Evolutionary conservation across 2,329 filamentous ascomycete species (phyloP).

Genomic region (Dactylonectria estremocensis): DNA sequence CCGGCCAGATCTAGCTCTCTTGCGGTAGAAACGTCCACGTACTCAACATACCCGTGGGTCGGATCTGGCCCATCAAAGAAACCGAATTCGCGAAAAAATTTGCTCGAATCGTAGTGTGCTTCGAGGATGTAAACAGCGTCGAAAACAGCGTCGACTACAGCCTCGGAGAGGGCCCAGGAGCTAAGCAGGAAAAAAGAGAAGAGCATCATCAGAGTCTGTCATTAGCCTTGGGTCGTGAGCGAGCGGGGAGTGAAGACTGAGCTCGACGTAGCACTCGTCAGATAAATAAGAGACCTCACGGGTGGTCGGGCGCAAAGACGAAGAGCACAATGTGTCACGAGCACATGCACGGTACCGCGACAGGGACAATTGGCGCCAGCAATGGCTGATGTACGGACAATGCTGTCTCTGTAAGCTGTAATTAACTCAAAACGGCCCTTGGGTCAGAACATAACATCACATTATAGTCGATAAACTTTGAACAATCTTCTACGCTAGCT

Average conservation of each 20-base stretch:
- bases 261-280: neutral
- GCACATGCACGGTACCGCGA: neutral
- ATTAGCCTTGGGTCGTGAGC: neutral
- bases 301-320: too few relatives aligned
- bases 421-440: neutral
- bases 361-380: neutral
- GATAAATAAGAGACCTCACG: neutral
- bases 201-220: conserved; percentile 3
- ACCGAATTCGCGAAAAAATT: conserved; percentile 65
- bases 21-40: conserved; percentile 69
- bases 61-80: conserved; percentile 72
- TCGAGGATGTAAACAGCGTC: conserved; percentile 4
- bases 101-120: conserved; percentile 51
- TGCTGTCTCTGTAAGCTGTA: neutral
- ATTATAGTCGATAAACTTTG: neutral
- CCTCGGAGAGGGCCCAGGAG: neutral
- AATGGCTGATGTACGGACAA: neutral
- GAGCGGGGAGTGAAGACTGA: neutral
- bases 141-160: neutral
- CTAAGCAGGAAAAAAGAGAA: neutral
- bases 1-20: conserved; percentile 68
- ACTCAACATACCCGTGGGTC: conserved; percentile 78
- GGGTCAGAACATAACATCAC: neutral
- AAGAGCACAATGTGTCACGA: too few relatives aligned
- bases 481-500: neutral